Evolutionary conservation across 2,329 filamentous ascomycete species (phyloP), one percentile per base, ranked within the genome.

Genomic region (Aspergillus sp.): DNA sequence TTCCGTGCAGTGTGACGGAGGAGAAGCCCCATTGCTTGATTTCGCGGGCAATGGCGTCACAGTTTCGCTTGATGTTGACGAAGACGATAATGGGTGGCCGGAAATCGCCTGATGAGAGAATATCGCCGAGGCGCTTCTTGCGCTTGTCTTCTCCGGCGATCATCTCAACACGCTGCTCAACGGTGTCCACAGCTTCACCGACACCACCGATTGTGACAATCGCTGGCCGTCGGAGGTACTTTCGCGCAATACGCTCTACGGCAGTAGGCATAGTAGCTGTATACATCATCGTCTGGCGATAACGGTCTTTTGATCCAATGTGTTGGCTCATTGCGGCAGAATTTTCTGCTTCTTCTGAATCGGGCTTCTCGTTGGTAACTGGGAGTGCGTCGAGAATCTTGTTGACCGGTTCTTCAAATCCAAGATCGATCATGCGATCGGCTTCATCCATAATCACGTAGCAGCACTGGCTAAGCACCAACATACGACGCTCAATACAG

Each of bases 271-370:
- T 99, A 26, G 95, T 99, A 53, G 95, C 95, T 63, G 95, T 98
- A 85, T 98, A 99, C 95, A 99, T 99, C 95, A 99, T 99, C 0
- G 95, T 99, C 75, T 99, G 93, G 58, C 95, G 83, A 78, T 98
- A 98, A 20, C 89, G 84, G 68, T 92, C 89, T 64, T 86, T 86
- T 17, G 86, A 86, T 53, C 88, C 87, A 2, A 96, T 78, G 67
- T 89, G 89, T 57, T 85, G 83, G 66, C 87, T 88, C 93, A 98
- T 98, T n/a, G 88, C 86, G 56, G 84, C 80, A 0, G 90, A 81
- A 70, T 98, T 85, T 74, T 99, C 95, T 5, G 95, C 95, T 53
- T 90, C 91, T 12, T 98, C 93, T 0, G 85, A 89, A 74, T 99
- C 95, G 0, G 95, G 95, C 75, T 98, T 99, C 75, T 96, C 91